Conservation (phyloP, 306 rosid genomes). For the Astragalus membranaceus region DNA sequence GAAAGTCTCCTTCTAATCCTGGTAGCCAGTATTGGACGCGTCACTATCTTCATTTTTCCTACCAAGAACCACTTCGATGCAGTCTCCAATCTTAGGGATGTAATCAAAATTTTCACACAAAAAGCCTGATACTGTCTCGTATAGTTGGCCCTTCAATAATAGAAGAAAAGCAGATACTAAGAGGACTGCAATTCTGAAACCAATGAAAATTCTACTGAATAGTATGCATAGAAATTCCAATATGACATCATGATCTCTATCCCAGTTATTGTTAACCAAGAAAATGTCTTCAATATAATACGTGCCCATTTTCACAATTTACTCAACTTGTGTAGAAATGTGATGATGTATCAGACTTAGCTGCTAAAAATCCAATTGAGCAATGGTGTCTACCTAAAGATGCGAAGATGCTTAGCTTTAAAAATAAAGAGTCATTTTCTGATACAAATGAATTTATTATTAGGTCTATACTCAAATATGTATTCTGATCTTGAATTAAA, state of each 20-base stretch:
- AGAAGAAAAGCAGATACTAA: background rate
- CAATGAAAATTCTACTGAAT: background rate
- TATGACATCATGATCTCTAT: background rate
- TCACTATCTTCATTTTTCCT: slow-evolving; percentile 61
- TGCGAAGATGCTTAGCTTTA: background rate
- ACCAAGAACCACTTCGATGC: slow-evolving; percentile 74
- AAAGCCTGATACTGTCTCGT: slow-evolving; percentile 90
- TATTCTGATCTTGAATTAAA: background rate
- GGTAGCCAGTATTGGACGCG: slow-evolving; percentile 52
- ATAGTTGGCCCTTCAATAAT: slow-evolving; percentile 68
- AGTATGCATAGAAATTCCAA: background rate
- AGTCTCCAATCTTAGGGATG: slow-evolving; percentile 77
- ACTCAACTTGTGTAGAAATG: background rate
- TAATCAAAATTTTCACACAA: slow-evolving; percentile 89
- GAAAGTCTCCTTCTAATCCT: slow-evolving; percentile 57
- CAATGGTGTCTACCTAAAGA: background rate
- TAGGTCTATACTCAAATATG: no score
- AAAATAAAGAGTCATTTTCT: background rate
- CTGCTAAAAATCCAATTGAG: background rate
- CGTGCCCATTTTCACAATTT: background rate
- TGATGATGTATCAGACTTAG: background rate
- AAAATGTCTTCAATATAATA: background rate
- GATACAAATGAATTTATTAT: background rate
- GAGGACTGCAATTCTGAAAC: background rate
- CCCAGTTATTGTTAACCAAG: background rate